Evolutionary conservation across 495 filamentous ascomycete genomes (phyloP).

Genomic region (Talaromyces ruber): DNA sequence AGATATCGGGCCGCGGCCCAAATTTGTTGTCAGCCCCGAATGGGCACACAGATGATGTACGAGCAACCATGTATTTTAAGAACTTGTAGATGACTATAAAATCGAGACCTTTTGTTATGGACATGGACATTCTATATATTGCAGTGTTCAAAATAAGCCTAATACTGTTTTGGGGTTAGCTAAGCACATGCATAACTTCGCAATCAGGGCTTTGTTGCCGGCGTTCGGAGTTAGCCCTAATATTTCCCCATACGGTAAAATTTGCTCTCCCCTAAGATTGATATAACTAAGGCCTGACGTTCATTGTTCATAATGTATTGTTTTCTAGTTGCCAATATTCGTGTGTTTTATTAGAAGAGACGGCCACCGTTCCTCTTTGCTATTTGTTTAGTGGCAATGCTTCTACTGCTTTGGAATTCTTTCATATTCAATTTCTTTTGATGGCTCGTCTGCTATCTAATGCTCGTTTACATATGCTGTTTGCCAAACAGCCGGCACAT

Average conservation of each 20-base stretch:
- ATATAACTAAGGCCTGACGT: not conserved
- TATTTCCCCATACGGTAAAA: not conserved
- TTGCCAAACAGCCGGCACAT: not conserved
- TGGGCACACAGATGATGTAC: not conserved
- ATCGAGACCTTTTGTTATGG: not conserved
- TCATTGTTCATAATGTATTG: not conserved
- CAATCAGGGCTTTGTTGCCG: not conserved
- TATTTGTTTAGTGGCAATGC: too few species aligned
- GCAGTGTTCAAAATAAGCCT: not conserved
- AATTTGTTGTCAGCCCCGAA: conserved; percentile 17
- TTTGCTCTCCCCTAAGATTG: too few species aligned
- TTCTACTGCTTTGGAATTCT: not conserved
- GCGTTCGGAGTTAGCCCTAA: not conserved
- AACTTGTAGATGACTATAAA: not conserved
- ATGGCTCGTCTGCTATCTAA: not conserved
- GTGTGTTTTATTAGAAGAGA: not conserved
- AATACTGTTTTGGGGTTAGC: not conserved
- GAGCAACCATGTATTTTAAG: not conserved
- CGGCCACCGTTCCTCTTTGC: not conserved
- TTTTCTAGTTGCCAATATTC: not conserved
- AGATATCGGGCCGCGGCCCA: conserved; percentile 17
- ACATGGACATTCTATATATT: not conserved
- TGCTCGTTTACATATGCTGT: not conserved
- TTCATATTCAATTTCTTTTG: not conserved
- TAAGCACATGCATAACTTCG: not conserved